Base-by-base conservation (phyloP, 148 eudicot species). In the Cornus kousa region DNA sequence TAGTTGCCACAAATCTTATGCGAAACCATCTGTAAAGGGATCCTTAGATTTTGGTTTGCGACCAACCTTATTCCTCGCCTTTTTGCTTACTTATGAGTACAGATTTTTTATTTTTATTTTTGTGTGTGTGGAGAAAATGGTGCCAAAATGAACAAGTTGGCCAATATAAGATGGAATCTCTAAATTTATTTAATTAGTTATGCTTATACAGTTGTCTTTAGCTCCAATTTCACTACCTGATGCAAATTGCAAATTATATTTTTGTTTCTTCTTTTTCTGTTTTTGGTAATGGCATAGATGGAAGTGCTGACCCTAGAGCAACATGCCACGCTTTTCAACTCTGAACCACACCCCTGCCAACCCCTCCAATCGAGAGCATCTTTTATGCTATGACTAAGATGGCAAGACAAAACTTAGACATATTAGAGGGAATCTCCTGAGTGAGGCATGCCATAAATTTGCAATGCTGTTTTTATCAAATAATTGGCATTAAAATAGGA, bases 61-160 rank as follows among this genome's bases (percentile, higher is more conserved):
- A 35, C 37, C 37, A 35, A 35, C 37, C 37, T 35, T 31, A 16
- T 20, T 67, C 3, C 24, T 9, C 69, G 2, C 13, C 10, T 53
- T 14, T 79, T 55, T 72, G 3, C 74, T 39, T 17, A 40, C 14
- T 6, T 82, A 79, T 81, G 72, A 33, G 74, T 55, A 50, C 1
- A 9, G 43, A 28, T 28, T 28, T 28, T 28, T 28, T 28, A 28
- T 28, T 28, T 28, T 28, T 28, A 28, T 28, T 28, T 28, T 28
- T 28, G 28, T 28, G 28, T 28, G 28, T 28, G 28, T 74, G 76
- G 31, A 31, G 31, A 7, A 73, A 31, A 32, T 57, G 64, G 64
- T 31, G 37, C 20, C 55, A 32, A 19, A 33, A 33, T 9, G 31
- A 74, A 4, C 28, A 28, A 28, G 28, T 28, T 35, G 3, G 37